phyloP scores from a whole-genome alignment of 768 basidiomycete species.

The Psilocybe cyanescens region DNA sequence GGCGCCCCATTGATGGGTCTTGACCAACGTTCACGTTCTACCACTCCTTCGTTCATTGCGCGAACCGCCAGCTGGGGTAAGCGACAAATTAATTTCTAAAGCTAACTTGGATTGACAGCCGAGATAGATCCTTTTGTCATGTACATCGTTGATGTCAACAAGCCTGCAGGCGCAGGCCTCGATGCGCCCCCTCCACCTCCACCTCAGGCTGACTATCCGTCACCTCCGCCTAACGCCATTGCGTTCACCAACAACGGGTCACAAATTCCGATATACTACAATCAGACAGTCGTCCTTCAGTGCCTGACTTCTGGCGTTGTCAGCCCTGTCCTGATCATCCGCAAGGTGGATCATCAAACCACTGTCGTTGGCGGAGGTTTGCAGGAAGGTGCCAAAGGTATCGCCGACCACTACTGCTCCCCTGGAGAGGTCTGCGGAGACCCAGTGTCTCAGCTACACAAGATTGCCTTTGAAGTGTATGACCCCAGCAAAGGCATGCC shows the following conservation, averaged over 20 bases:
- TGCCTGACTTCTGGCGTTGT: constrained; percentile 94
- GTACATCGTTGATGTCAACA: constrained; percentile 95
- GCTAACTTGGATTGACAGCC: constrained; percentile 4
- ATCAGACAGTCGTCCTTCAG: constrained; percentile 94
- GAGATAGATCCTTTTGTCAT: constrained; percentile 87
- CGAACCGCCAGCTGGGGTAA: constrained; percentile 89
- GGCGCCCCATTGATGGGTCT: constrained; percentile 85
- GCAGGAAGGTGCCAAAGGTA: constrained; percentile 84
- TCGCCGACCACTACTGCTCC: constrained; percentile 81
- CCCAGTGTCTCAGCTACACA: constrained; percentile 94
- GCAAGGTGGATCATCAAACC: constrained; percentile 90
- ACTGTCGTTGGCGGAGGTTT: constrained; percentile 91
- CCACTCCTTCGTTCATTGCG: constrained; percentile 86
- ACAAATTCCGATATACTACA: constrained; percentile 93
- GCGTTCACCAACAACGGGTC: constrained; percentile 82
- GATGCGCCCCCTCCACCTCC: constrained; percentile 82
- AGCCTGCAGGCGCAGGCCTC: constrained; percentile 75
- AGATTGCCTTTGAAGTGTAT: constrained; percentile 92
- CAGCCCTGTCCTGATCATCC: constrained; percentile 91
- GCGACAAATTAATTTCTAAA: constrained; percentile 22
- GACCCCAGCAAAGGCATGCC: constrained; percentile 71
- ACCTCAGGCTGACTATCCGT: constrained; percentile 88
- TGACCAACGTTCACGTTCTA: constrained; percentile 69
- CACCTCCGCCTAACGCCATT: constrained; percentile 90
- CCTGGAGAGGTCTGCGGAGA: constrained; percentile 91